Evolutionary conservation across 176 grass and related monocot genomes (phyloP), one percentile per base, ranked within the genome.

Genomic region (Aechmea fasciata): DNA sequence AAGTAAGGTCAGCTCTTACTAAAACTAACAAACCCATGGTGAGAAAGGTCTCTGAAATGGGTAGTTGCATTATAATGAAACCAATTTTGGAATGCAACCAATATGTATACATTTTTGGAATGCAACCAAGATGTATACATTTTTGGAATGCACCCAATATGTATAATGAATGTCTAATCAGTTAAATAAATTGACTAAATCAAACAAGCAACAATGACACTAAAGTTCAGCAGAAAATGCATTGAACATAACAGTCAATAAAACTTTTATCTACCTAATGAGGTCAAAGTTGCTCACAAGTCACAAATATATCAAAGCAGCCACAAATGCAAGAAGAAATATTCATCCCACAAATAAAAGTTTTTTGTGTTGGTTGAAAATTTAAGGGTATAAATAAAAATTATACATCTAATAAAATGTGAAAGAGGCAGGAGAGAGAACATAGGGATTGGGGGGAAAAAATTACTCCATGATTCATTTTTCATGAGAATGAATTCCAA

Each of bases 1-100:
- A 87, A 82, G 78, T 96, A 84, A 90, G 82, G 86, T 96, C 87
- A 96, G 81, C 69, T 89, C 81, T 82, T 86, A 84, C 81, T 65
- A 84, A 75, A 62, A 25, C 47, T 71, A 65, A 75, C 24, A 77
- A 77, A 26, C 63, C 41, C 15, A 74, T 41, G 49, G 10, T 13
- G 69, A 71, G 12, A 70, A 66, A 75, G 33, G 11, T 78, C 68
- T 10, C 66, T 17, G 71, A 23, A 11, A 18, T 65, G 61, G 75
- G 49, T 66, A 11, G 13, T 63, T 41, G 33, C 33, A 41, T 41
- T 41, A 41, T 41, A 41, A 41, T 4, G 4, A 41, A 41, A 41
- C 33, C 33, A 41, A 41, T 41, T 41, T 41, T 41, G 33, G 33
- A 41, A 41, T 41, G 33, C 33, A 41, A 3, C 33, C 33, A 7